Evolutionary conservation across 768 basidiomycete genomes (phyloP), one percentile per base, ranked within the genome.

Genomic region (Collybia sp.): DNA sequence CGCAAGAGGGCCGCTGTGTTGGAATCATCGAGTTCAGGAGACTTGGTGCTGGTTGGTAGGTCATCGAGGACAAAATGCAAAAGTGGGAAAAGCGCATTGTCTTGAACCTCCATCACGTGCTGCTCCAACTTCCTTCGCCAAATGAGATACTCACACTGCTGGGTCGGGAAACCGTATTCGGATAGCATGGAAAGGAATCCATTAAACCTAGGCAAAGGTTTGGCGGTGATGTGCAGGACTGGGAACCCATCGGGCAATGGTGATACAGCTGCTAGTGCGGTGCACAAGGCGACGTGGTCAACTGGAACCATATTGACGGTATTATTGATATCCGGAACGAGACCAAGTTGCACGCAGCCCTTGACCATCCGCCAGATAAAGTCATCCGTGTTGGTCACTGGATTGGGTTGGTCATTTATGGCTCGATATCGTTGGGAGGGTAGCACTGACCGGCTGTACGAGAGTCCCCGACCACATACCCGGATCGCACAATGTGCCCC

Each of bases 281-380:
- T 82, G 58, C 90, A 86, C 5, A 80, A 77, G 1, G 96, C 93
- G 51, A 99, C 94, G 61, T 94, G 89, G 64, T 98, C 89, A 33
- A 98, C 96, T 0, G 96, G 96, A 6, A 94, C 91, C 86, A 97
- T 94, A 68, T 99, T 99, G 58, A 99, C 78, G 1, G 91, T 87
- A 67, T 99, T 99, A 72, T 96, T 93, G 65, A 99, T 97, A 60
- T 99, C 91, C 9, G 96, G 96, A 2, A 93, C 84, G 34, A 92
- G 78, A 1, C 94, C 95, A n/a, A 98, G 83, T 61, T 99, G 96
- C 32, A 97, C 76, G 59, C 93, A 97, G n/a, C 96, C 96, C 64
- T 98, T 98, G 60, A 96, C 90, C 64, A 99, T 71, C 2, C 96
- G 82, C 95, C 95, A 98, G 46, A 99, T 81, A 67, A 99, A 99